Evolutionary conservation across 352 stramenopile species (phyloP).

Genomic region (Globisporangium nagaii): DNA sequence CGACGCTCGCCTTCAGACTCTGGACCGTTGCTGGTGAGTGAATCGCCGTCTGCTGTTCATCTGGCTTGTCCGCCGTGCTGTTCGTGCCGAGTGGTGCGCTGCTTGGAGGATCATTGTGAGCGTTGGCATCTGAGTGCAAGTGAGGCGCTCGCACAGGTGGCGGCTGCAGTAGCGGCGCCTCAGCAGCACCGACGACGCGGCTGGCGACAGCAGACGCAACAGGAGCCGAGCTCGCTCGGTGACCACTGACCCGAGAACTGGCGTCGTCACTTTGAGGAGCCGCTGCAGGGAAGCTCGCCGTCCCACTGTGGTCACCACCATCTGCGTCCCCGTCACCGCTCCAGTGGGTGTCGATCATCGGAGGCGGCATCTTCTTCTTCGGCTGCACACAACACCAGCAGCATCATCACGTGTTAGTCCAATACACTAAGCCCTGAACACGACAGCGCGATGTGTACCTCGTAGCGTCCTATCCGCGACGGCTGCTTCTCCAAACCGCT

Average conservation of each 20-base stretch:
- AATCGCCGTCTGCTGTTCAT: background rate
- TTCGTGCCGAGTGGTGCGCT: conserved; percentile 3
- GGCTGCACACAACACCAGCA: background rate
- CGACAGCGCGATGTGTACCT: background rate
- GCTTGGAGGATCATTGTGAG: background rate
- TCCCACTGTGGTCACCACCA: background rate
- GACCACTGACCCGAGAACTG: too few species aligned
- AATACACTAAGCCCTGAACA: background rate
- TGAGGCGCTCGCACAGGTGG: background rate
- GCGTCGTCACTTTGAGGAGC: background rate
- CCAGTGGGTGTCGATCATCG: conserved; percentile 8
- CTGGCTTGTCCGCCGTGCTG: conserved; percentile 8
- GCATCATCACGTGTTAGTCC: background rate
- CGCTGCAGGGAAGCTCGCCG: background rate
- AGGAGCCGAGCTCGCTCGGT: background rate
- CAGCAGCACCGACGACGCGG: background rate
- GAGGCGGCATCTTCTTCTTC: conserved; percentile 6
- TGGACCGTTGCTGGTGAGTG: conserved; percentile 4
- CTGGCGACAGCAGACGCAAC: background rate
- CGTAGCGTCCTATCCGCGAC: conserved; percentile 5
- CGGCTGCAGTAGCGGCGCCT: background rate
- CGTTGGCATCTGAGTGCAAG: background rate
- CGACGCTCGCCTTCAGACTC: conserved; percentile 12
- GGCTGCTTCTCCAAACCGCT: background rate
- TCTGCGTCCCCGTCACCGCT: background rate